Base-by-base conservation (phyloP, 148 eudicot genomes). In the Oxyria digyna region DNA sequence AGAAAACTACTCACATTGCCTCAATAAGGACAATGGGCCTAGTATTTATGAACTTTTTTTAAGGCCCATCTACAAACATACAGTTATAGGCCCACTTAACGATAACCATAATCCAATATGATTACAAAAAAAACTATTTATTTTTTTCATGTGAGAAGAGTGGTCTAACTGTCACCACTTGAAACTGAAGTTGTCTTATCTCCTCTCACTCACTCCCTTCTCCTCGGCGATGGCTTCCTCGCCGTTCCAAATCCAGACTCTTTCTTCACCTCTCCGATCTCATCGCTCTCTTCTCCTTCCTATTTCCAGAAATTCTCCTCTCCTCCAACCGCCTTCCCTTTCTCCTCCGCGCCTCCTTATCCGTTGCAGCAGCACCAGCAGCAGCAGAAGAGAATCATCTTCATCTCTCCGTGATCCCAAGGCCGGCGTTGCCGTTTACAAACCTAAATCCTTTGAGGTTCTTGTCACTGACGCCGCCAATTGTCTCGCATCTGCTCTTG, bases 371-470 rank as follows among this genome's bases (percentile, higher is more conserved):
- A 66, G 42, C 43, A 35, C 4, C 38, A 13, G 35, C 33, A 59
- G 84, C 67, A 69, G 79, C 55, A 77, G 73, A 50, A 82, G 80
- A 68, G 82, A 78, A 59, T 59, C 75, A 4, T 21, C 82, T 12
- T 74, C 72, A 20, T 31, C 74, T 4, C 10, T 59, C 65, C 29
- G 3, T 15, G 82, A 79, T 35, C 80, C 87, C 15, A 87, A 79
- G 71, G 45, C 80, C 20, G 98, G 98, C 14, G 94, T 93, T 23
- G 42, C 94, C 4, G 85, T 93, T 59, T 93, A 89, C 78, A 93
- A 93, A 77, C 98, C 98, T 43, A 93, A 81, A 72, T 93, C 96
- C 1, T 93, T 84, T 48, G 87, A 89, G 48, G 96, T 87, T 55
- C 93, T 93, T 6, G 85, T 84, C 20, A 66, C 91, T 3, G 98